Base-by-base conservation (phyloP, 2,329 filamentous ascomycete genomes). In the Parastagonospora avenae region DNA sequence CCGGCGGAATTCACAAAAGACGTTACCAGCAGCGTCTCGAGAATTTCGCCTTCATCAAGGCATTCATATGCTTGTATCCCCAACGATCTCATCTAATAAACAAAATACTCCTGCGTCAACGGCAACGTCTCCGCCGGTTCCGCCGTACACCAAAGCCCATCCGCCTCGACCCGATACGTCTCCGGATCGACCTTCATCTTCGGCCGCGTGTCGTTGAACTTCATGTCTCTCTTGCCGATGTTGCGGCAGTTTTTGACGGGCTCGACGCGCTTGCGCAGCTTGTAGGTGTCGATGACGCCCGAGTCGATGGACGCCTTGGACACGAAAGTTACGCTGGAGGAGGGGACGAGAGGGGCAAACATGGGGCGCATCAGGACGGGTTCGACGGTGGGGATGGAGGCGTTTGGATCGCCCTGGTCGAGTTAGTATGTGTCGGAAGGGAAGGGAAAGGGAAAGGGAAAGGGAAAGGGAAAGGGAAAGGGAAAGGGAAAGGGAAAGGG, bases 181-280 rank as follows among this genome's bases (percentile, higher is more conserved):
- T 97, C 93, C 4, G 93, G 90, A 73, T 97, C 92, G 53, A 97
- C 92, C 64, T 80, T 86, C 90, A 97, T 97, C 76, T 82, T 85
- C 11, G 93, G 93, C 84, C 85, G 91, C 47, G 76, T 76, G 67
- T 91, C 86, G 73, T 97, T 97, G 74, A 85, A 92, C 68, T 91
- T 92, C 92, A 97, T 96, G 74, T 97, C 90, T 63, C 76, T 80
- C 81, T 97, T 97, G 37, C 87, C 80, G 38, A 96, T 82, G 29
- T 74, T 82, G 52, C 92, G 81, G 73, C 92, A 96, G 48, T 84
- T 83, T 68, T 82, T 86, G 42, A 97, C 91, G 3, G 90, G 79
- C 76, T 94, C 90, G 57, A 97, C 78, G 40, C 90, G 85, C 74
- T 92, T 96, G 64, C 82, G 83, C 55, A 97, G 78, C 2, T 84